A percentile compares a stretch with the other conserved stretches of the same genome.
Evolutionary conservation across 139 green algal genomes (phyloP).

Genomic region (Nannochloris sp.): DNA sequence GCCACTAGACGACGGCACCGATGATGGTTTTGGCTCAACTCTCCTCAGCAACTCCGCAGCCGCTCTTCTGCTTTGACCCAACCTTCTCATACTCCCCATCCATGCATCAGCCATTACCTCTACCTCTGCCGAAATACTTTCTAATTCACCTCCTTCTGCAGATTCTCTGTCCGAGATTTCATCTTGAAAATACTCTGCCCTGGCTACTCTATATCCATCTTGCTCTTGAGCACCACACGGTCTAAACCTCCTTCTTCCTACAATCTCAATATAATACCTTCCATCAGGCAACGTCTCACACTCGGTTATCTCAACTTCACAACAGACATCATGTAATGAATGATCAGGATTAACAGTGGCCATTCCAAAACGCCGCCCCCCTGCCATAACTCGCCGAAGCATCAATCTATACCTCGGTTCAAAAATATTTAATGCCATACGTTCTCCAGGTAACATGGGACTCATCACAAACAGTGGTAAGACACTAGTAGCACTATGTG

Average conservation of each 20-base stretch:
- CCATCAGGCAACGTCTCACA: conserved; percentile 70
- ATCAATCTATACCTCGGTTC: conserved; percentile 90
- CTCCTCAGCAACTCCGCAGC: conserved; percentile 28
- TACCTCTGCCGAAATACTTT: conserved; percentile 4
- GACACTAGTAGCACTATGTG: background rate
- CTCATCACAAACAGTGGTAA: conserved; percentile 91
- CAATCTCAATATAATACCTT: conserved; percentile 64
- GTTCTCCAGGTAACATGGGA: conserved; percentile 73
- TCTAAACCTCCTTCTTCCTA: conserved; percentile 47
- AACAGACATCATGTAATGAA: conserved; percentile 36
- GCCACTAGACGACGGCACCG: too few relatives aligned
- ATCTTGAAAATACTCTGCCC: conserved; percentile 21
- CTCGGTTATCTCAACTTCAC: conserved; percentile 68
- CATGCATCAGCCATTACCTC: conserved; percentile 20
- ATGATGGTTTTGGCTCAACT: conserved; percentile 27
- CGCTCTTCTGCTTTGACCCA: conserved; percentile 7
- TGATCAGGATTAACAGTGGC: conserved; percentile 20
- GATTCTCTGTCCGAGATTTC: conserved; percentile 3
- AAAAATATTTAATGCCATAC: conserved; percentile 91
- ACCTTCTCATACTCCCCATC: conserved; percentile 19
- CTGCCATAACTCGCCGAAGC: conserved; percentile 74
- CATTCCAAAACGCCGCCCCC: conserved; percentile 69
- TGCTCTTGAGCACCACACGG: conserved; percentile 38
- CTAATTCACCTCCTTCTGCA: conserved; percentile 7
- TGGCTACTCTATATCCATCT: conserved; percentile 68